Evolutionary conservation across 768 basidiomycete species (phyloP).

Genomic region (Wakefieldia striispora): DNA sequence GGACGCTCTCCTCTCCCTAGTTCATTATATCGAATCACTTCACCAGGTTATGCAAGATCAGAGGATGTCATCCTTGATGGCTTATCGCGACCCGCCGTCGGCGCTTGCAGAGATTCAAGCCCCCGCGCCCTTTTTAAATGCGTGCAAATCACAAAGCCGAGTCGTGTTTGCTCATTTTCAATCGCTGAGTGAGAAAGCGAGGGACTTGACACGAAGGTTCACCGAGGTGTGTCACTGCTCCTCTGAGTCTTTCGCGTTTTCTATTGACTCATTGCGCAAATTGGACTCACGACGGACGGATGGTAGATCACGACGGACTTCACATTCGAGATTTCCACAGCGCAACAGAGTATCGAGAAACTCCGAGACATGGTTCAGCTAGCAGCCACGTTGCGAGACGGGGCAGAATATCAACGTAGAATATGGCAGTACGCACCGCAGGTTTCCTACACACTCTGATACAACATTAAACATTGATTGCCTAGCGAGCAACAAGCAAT

Average conservation of each 20-base stretch:
- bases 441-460: background rate
- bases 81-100: background rate
- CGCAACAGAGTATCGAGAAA: constrained; percentile 1
- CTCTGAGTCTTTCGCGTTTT: background rate
- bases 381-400: background rate
- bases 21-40: constrained; percentile 6
- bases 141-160: constrained; percentile 7
- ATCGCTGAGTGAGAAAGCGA: constrained; percentile 9
- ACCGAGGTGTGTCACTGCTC: constrained; percentile 1
- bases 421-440: constrained; percentile 7
- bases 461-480: background rate
- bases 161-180: constrained; percentile 4
- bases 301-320: constrained; percentile 13
- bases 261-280: background rate
- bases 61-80: background rate
- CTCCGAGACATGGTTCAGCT: background rate
- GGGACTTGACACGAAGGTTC: constrained; percentile 4
- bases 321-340: constrained; percentile 4
- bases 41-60: constrained; percentile 1
- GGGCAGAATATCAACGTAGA: background rate
- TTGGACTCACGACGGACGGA: background rate
- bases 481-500: constrained; percentile 2
- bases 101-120: background rate
- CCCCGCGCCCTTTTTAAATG: constrained; percentile 1
- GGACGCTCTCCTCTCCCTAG: constrained; percentile 2